These are phyloP conservation scores for Cladosporium phlei DNA, from an alignment of 2,329 filamentous ascomycete species.

Conservation along the genomic window DNA sequence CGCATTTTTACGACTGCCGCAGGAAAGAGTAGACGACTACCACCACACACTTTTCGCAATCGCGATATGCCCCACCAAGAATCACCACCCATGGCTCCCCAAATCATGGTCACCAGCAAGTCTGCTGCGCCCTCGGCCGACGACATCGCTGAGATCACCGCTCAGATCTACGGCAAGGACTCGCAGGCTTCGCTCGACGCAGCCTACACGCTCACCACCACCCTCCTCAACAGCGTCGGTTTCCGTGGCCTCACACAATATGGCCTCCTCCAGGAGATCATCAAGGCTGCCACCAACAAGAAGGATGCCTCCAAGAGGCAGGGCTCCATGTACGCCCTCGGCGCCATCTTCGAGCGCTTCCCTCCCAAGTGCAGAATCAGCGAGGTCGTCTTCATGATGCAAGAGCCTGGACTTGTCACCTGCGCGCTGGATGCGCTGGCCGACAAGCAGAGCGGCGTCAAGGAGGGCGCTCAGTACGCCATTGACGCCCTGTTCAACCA, in stretches of 20 bases:
- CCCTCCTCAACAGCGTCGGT: slow-evolving; percentile 61
- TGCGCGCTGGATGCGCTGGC: slow-evolving; percentile 77
- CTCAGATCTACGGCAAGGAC: slow-evolving; percentile 46
- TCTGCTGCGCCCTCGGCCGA: slow-evolving; percentile 42
- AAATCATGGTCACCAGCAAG: slow-evolving; percentile 44
- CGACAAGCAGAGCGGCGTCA: slow-evolving; percentile 84
- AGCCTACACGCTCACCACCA: slow-evolving; percentile 59
- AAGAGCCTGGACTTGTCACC: slow-evolving; percentile 68
- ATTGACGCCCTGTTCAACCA: slow-evolving; percentile 81
- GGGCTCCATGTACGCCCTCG: slow-evolving; percentile 89
- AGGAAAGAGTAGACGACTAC: background rate
- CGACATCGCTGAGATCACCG: slow-evolving; percentile 41
- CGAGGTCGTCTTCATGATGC: slow-evolving; percentile 76
- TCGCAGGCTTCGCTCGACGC: slow-evolving; percentile 57
- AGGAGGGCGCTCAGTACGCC: slow-evolving; percentile 89
- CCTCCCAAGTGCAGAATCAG: slow-evolving; percentile 70
- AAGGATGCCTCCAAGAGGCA: slow-evolving; percentile 83
- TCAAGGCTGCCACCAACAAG: slow-evolving; percentile 84
- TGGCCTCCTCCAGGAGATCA: slow-evolving; percentile 58
- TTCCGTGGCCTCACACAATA: slow-evolving; percentile 59
- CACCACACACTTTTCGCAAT: background rate
- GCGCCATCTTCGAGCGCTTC: slow-evolving; percentile 88
- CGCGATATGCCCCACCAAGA: slow-evolving; percentile 46
- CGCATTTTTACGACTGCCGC: slow-evolving; percentile 12
- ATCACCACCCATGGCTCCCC: slow-evolving; percentile 45